Percentiles rank a stretch among this genome's conserved stretches.
phyloP scores from a whole-genome alignment of 495 filamentous ascomycete species.

The Trichoderma virens region DNA sequence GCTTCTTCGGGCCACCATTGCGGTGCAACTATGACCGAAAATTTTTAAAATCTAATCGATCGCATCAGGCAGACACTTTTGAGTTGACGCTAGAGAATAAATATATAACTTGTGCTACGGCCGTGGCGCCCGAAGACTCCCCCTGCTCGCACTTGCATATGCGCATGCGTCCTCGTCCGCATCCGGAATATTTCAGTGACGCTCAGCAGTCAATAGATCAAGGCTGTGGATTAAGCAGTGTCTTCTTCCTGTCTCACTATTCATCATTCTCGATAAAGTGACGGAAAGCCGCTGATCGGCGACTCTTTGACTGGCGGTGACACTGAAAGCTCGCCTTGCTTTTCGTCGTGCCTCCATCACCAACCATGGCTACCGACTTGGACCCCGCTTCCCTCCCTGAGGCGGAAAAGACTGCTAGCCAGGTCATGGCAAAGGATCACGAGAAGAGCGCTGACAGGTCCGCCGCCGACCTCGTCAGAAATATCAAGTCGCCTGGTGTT shows the following conservation, averaged over 20 bases:
- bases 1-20: background rate
- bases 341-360: background rate
- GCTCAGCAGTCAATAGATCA: background rate
- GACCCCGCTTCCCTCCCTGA: background rate
- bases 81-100: background rate
- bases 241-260: background rate
- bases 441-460: background rate
- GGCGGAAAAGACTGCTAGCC: background rate
- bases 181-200: background rate
- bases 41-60: background rate
- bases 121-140: background rate
- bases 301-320: background rate
- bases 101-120: background rate
- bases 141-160: background rate
- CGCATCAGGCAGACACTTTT: slow-evolving; percentile 4
- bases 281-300: too few species aligned
- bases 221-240: background rate
- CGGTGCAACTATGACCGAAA: background rate
- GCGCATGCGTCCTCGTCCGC: background rate
- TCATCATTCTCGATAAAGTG: too few species aligned
- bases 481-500: slow-evolving; percentile 33
- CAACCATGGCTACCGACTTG: background rate
- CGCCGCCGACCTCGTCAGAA: background rate
- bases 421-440: background rate
- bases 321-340: background rate